phyloP scores from a whole-genome alignment of 2,329 filamentous ascomycete species.

The Monosporascus ibericus region DNA sequence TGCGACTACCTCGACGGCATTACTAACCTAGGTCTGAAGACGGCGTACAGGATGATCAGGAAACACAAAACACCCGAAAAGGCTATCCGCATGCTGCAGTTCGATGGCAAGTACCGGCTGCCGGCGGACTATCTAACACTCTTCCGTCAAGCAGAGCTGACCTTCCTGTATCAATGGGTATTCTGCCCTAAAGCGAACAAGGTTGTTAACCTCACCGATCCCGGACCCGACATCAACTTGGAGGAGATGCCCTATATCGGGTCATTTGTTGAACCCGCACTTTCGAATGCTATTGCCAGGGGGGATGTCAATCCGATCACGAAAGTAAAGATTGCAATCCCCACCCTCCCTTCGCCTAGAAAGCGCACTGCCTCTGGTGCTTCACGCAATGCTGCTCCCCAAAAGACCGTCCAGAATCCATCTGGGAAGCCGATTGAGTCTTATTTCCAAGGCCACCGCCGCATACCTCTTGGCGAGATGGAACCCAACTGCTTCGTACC shows the following conservation, averaged over 20 bases:
- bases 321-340: conserved; percentile 56
- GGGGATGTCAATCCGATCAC: conserved; percentile 89
- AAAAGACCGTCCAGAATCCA: conserved; percentile 18
- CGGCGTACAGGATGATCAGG: conserved; percentile 81
- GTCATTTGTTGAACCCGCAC: conserved; percentile 57
- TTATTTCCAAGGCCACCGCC: conserved; percentile 45
- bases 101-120: conserved; percentile 79
- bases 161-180: conserved; percentile 91
- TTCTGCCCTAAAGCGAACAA: conserved; percentile 70
- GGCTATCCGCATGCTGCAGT: conserved; percentile 74
- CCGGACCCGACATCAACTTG: conserved; percentile 55
- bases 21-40: conserved; percentile 83
- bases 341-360: conserved; percentile 33
- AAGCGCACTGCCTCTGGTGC: conserved; percentile 29
- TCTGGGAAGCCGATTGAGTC: conserved; percentile 46
- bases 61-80: conserved; percentile 86
- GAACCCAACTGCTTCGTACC: conserved; percentile 54
- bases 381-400: conserved; percentile 7
- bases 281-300: conserved; percentile 67
- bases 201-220: conserved; percentile 69
- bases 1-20: conserved; percentile 93
- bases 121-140: conserved; percentile 74
- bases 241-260: conserved; percentile 80
- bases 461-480: conserved; percentile 57
- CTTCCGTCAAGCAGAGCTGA: conserved; percentile 83